Base-by-base conservation (phyloP, 192 early-diverging fungal genomes). In the Coemansia sp. region DNA sequence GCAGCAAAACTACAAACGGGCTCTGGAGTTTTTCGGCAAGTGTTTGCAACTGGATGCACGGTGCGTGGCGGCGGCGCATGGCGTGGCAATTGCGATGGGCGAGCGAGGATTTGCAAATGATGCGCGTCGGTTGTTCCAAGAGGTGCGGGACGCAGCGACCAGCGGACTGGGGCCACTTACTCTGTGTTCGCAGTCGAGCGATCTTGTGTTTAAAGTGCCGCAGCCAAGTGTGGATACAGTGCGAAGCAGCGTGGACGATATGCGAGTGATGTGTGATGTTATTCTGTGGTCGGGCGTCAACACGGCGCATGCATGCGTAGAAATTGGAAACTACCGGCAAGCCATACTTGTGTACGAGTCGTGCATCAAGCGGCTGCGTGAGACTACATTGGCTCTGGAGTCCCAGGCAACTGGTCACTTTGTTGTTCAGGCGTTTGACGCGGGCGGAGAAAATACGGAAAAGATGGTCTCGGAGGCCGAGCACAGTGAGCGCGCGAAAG, bases 51-150 rank as follows among this genome's bases (percentile, higher is more conserved):
- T 85, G 3, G 95, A 97, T 62, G 72, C 73, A 7, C 70, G 64
- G 53, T 93, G 93, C 63, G 82, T 87, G 0, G 88, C 90, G 35
- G 96, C 94, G 1, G 91, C 90, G 0, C 89, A 92, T 49, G 96
- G 96, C 17, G 79, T 94, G 29, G 94, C 90, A 5, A 92, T 96
- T 50, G 84, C 88, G 5, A 67, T 95, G 59, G 92, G 91, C 56
- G 93, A 94, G 66, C 76, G 76, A 12, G 88, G 86, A 0, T 64
- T 75, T 29, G 66, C 84, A 8, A 62, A 74, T 5, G 87, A 90
- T 8, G 92, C 94, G 1, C 70, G 82, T 0, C 83, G 82, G 12
- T 66, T 91, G 5, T 91, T 93, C 67, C 85, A 77, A 22, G 84
- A 88, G 52, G 86, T 90, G 12, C 72, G 86, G 11, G 87, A 89